These are phyloP conservation scores for Diplocarpon rosae DNA, from an alignment of 2,329 filamentous ascomycete species.

Conservation along the genomic window DNA sequence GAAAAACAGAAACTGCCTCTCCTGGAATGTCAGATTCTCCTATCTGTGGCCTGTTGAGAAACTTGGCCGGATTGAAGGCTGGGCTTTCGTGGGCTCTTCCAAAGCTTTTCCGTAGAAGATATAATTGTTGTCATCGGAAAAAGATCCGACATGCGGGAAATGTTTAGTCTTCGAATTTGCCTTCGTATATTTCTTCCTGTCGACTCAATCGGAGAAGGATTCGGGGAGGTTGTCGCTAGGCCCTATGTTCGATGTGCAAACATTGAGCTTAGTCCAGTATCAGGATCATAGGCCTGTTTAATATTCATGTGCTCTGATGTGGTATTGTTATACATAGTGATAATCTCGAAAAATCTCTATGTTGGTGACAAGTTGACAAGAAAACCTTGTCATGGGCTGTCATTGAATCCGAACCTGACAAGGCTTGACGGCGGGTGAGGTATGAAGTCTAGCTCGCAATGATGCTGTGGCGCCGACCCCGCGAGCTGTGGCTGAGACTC, in stretches of 20 bases:
- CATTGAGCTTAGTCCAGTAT: too few species aligned
- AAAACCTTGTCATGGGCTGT: neutral
- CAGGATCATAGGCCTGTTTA: too few species aligned
- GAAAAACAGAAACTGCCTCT: constrained; percentile 3
- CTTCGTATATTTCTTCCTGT: neutral
- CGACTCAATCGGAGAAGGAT: too few species aligned
- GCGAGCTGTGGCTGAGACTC: constrained; percentile 6
- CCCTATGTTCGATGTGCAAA: too few species aligned
- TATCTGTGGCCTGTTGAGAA: constrained; percentile 9
- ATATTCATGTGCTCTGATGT: too few species aligned
- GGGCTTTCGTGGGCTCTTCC: constrained; percentile 14
- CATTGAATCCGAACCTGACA: neutral
- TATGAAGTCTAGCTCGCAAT: neutral
- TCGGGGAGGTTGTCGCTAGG: too few species aligned
- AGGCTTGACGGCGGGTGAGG: neutral
- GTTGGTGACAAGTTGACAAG: neutral
- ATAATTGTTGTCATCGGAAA: neutral
- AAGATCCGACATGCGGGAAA: neutral
- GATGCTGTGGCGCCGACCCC: constrained; percentile 3
- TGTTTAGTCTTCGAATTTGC: neutral
- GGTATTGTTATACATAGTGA: too few species aligned
- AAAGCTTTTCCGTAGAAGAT: too few species aligned
- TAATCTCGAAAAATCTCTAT: too few species aligned
- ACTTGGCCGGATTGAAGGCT: constrained; percentile 15
- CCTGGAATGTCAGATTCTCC: constrained; percentile 5